A percentile compares a stretch with the other conserved stretches of the same genome.
Evolutionary conservation across 176 grass and related monocot genomes (phyloP).

Genomic region (Olyra latifolia): DNA sequence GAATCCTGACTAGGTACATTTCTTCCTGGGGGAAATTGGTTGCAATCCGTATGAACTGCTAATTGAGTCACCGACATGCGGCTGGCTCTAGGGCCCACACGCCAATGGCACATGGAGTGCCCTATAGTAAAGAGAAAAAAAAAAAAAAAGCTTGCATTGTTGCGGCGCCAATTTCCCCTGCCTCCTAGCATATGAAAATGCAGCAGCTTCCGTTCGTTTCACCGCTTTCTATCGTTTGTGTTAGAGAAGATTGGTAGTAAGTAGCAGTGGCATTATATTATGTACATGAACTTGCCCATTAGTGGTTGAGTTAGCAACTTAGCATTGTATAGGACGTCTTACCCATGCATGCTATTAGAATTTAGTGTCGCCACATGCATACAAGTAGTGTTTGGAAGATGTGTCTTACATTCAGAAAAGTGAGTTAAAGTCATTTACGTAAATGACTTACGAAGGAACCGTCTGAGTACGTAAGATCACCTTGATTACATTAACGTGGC

Average conservation of each 20-base stretch:
- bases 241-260: background rate
- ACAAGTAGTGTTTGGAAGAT: background rate
- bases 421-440: background rate
- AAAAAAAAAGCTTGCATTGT: no score
- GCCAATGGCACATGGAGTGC: no score
- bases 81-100: no score
- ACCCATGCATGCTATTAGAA: background rate
- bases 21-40: no score
- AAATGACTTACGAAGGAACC: background rate
- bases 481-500: background rate
- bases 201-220: background rate
- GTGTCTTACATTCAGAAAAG: background rate
- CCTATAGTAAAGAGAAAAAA: no score
- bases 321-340: background rate
- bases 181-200: background rate
- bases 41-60: no score
- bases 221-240: background rate
- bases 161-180: no score
- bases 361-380: no score
- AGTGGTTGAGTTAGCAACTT: background rate
- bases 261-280: background rate
- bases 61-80: no score
- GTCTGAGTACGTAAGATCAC: background rate
- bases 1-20: background rate
- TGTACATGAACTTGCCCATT: background rate